Evolutionary conservation across 805 yeast genomes (phyloP), one percentile per base, ranked within the genome.

Genomic region (Ogataea pini): DNA sequence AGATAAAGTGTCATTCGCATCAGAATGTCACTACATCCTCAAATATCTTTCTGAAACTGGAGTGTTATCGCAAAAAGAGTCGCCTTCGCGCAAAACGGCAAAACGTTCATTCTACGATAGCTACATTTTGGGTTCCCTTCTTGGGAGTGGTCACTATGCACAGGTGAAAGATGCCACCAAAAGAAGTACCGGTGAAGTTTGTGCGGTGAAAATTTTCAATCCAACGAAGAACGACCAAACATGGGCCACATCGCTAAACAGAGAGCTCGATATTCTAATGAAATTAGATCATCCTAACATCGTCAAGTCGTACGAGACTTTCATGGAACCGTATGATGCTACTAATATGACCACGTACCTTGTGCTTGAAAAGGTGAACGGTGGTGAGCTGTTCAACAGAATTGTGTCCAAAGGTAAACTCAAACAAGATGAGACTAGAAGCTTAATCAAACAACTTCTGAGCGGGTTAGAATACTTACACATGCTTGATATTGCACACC

Each of bases 401-500:
- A 82, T 86, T 36, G 79, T 86, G 14, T 72, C 75, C 44, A 86
- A 86, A 68, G 82, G 81, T 48, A 77, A 75, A 51, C 65, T 86
- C 16, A 61, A 82, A 29, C 83, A 82, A 58, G 72, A 74, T 41
- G 92, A 86, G 60, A 77, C 90, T 0, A 77, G 73, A 47, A 79
- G 79, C 0, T 68, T 86, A 2, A 82, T 82, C 57, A 62, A 50
- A 27, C 85, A 80, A 54, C 71, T 80, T 54, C 42, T 69, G 16
- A 40, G 52, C 59, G 99, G 97, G 5, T 72, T 92, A 56, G 83
- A 85, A 59, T 92, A 89, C 65, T 82, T 92, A 50, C 99, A 92
- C 65, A 80, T 90, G 4, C 95, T 96, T 9, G 95, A 89, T 62
- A 96, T 92, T 22, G 79, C 92, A 46, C 98, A 94, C 68, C 78